These are phyloP conservation scores for Ganoderma meredithae DNA, from an alignment of 1,284 basidiomycete genomes.

Conservation along the genomic window DNA sequence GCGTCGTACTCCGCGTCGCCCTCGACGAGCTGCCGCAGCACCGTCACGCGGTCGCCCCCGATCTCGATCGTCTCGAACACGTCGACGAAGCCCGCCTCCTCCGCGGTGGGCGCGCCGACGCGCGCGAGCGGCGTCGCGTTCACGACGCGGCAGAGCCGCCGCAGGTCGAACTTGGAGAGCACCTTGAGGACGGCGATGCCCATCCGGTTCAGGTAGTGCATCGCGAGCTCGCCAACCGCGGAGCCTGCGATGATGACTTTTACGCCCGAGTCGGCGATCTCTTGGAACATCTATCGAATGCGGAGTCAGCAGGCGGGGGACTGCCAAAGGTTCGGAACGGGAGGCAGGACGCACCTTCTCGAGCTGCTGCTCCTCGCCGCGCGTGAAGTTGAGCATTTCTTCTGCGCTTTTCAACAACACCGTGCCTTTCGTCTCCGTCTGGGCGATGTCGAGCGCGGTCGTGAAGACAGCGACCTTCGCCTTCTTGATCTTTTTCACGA, in stretches of 20 bases:
- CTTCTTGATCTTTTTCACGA: slow-evolving; percentile 81
- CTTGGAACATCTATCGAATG: slow-evolving; percentile 85
- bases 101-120: slow-evolving; percentile 93
- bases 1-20: slow-evolving; percentile 68
- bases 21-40: slow-evolving; percentile 85
- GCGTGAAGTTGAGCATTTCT: slow-evolving; percentile 96
- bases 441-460: slow-evolving; percentile 90
- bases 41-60: slow-evolving; percentile 97
- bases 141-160: slow-evolving; percentile 92
- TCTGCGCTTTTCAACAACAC: slow-evolving; percentile 96
- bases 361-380: slow-evolving; percentile 94
- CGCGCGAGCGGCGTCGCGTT: slow-evolving; percentile 97
- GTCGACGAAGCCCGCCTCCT: slow-evolving; percentile 96
- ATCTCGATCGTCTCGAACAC: slow-evolving; percentile 96
- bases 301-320: neutral
- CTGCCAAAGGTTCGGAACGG: neutral
- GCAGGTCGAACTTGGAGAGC: slow-evolving; percentile 97
- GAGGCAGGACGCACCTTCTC: slow-evolving; percentile 72
- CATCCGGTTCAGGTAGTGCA: slow-evolving; percentile 97
- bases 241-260: slow-evolving; percentile 95
- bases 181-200: slow-evolving; percentile 97
- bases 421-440: slow-evolving; percentile 99
- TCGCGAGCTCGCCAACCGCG: slow-evolving; percentile 92
- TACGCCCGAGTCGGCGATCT: slow-evolving; percentile 96
- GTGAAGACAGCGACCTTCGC: slow-evolving; percentile 97